Evolutionary conservation across 441 rosid species (phyloP), one percentile per base, ranked within the genome.

Genomic region (Brassica balearica): DNA sequence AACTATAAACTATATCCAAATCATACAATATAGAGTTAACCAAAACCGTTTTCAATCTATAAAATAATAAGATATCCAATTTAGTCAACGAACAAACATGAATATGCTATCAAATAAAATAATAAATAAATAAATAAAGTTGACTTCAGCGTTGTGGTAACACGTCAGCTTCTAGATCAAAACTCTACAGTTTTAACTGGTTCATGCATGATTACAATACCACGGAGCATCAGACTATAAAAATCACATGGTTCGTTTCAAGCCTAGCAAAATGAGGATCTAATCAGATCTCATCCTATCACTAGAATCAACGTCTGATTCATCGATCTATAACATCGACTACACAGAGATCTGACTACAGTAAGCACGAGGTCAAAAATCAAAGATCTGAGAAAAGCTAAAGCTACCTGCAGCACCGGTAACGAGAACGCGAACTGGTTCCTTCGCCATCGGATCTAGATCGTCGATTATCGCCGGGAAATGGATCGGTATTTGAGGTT

Each of bases 371-470:
- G 12, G 25, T 56, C 61, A 3, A 8, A 38, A 68, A 76, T 10
- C 48, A 17, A 60, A 29, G 20, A 62, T 51, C 82, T 12, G 38
- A 14, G 1, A 6, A 22, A 32, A 51, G 55, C 6, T 77, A 68
- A 32, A 51, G 77, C 6, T 77, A 81, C 84, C 84, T 77, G 84
- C 84, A 62, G 84, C 84, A 4, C 84, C 84, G 8, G 84, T 81
- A 25, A 81, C 84, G 67, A 81, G 80, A n/a, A 81, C 84, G 10
- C 84, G 84, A 73, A 81, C 84, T 77, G 84, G 81, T 51, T 81
- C 84, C 25, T 81, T 81, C 23, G 84, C 84, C 84, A 81, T 81
- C 78, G 69, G 73, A 76, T 81, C 75, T 72, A 67, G 78, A 81
- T 71, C 79, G 76, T 23, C n/a, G 70, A 46, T 19, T 27, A 80